phyloP scores from a whole-genome alignment of 352 stramenopile genomes.

The Detonula confervacea region DNA sequence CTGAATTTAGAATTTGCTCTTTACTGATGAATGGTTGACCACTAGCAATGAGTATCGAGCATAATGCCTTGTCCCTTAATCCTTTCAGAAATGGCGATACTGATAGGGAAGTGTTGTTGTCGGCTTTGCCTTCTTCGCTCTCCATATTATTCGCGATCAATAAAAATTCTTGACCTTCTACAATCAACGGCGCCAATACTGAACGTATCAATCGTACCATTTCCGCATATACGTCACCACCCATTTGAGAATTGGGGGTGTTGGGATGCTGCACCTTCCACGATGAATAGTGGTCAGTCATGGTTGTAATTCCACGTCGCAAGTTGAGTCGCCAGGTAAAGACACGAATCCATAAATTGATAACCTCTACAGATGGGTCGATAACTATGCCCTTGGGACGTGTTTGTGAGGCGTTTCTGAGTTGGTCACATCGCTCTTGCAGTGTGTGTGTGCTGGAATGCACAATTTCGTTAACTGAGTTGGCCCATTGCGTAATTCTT shows the following conservation, averaged over 20 bases:
- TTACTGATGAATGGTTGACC: slow-evolving; percentile 11
- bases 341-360: slow-evolving; percentile 61
- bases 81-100: slow-evolving; percentile 12
- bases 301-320: slow-evolving; percentile 24
- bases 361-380: slow-evolving; percentile 52
- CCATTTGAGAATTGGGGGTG: slow-evolving; percentile 11
- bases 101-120: slow-evolving; percentile 2
- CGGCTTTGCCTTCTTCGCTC: too few relatives aligned
- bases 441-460: slow-evolving; percentile 31
- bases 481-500: slow-evolving; percentile 35
- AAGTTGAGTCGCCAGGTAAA: slow-evolving; percentile 67
- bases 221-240: slow-evolving; percentile 44
- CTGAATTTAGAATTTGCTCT: slow-evolving; percentile 22
- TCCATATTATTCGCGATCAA: slow-evolving; percentile 1
- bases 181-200: slow-evolving; percentile 33
- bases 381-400: slow-evolving; percentile 73
- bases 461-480: slow-evolving; percentile 32
- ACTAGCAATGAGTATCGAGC: neutral
- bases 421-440: slow-evolving; percentile 43
- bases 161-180: slow-evolving; percentile 57
- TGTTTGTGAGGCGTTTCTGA: slow-evolving; percentile 35
- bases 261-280: slow-evolving; percentile 30
- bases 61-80: slow-evolving; percentile 37
- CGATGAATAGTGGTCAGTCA: slow-evolving; percentile 17
- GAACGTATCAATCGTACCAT: slow-evolving; percentile 34